Conservation (phyloP, 2,329 filamentous ascomycete species). For the Zymoseptoria pseudotritici region DNA sequence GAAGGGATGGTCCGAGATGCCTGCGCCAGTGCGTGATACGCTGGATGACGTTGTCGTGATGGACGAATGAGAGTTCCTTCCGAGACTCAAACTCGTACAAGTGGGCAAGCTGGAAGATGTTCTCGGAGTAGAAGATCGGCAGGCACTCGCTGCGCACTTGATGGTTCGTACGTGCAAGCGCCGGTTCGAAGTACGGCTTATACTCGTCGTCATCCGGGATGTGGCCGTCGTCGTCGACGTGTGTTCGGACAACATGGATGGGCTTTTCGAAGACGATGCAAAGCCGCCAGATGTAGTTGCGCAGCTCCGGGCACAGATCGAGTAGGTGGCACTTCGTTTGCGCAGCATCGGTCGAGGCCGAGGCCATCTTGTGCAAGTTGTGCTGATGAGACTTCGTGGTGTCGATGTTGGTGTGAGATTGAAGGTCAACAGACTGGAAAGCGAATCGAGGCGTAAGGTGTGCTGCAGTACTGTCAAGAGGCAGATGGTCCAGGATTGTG, state of each 20-base stretch:
- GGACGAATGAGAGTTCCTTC: not conserved
- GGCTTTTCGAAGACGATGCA: not conserved
- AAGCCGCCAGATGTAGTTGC: not conserved
- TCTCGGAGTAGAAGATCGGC: constrained; percentile 1
- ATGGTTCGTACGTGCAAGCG: not conserved
- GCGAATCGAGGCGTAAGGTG: not conserved
- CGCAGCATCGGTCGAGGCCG: not conserved
- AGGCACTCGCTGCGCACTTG: constrained; percentile 1
- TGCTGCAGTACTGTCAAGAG: not conserved
- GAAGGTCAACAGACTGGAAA: too few relatives aligned
- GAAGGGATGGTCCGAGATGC: not conserved
- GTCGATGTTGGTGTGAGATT: not conserved
- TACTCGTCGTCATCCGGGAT: not conserved
- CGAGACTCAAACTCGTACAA: not conserved
- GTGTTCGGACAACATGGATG: not conserved
- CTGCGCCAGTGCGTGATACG: not conserved
- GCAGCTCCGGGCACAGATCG: not conserved
- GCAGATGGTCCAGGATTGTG: not conserved
- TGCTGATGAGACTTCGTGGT: not conserved
- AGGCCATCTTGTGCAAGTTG: not conserved
- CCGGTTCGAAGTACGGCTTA: not conserved
- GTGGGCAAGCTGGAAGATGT: not conserved
- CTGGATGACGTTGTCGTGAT: not conserved
- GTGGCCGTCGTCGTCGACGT: not conserved
- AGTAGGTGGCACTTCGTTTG: not conserved